phyloP scores from a whole-genome alignment of 2,329 filamentous ascomycete species.

The Geosmithia flava region DNA sequence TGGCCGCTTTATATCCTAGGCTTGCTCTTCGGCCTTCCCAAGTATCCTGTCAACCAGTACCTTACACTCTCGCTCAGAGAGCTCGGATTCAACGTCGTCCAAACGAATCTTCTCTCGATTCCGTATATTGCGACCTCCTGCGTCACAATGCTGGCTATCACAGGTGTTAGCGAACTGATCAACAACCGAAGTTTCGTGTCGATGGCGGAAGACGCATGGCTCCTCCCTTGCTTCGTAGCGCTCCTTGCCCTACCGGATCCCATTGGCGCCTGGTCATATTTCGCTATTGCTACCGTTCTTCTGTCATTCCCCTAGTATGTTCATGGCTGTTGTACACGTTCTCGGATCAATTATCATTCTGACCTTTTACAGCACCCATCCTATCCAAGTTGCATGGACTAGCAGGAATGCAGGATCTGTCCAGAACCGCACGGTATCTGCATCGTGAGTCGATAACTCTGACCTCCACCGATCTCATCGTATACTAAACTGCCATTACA shows the following conservation, averaged over 20 bases:
- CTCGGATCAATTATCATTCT: neutral
- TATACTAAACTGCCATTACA: neutral
- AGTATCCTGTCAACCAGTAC: slow-evolving; percentile 30
- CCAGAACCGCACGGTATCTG: slow-evolving; percentile 40
- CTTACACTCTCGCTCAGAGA: slow-evolving; percentile 37
- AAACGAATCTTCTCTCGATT: slow-evolving; percentile 41
- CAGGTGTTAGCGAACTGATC: slow-evolving; percentile 35
- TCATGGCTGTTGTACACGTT: neutral
- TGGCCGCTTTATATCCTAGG: slow-evolving; percentile 39
- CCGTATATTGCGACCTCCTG: slow-evolving; percentile 32
- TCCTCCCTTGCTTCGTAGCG: slow-evolving; percentile 38
- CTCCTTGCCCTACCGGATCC: slow-evolving; percentile 25
- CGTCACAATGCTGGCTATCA: slow-evolving; percentile 34
- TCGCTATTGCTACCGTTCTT: slow-evolving; percentile 33
- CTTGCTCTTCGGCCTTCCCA: slow-evolving; percentile 32
- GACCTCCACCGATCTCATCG: neutral
- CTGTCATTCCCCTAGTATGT: slow-evolving; percentile 40
- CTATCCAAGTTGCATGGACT: slow-evolving; percentile 46
- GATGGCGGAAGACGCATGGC: slow-evolving; percentile 37
- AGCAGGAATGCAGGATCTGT: slow-evolving; percentile 46
- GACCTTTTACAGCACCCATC: slow-evolving; percentile 19
- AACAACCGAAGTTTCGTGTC: slow-evolving; percentile 35
- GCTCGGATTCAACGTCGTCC: slow-evolving; percentile 36
- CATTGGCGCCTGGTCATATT: slow-evolving; percentile 31
- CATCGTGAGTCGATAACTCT: slow-evolving; percentile 12